phyloP scores from a whole-genome alignment of 331 rosid genomes.

The Phaseolus coccineus region DNA sequence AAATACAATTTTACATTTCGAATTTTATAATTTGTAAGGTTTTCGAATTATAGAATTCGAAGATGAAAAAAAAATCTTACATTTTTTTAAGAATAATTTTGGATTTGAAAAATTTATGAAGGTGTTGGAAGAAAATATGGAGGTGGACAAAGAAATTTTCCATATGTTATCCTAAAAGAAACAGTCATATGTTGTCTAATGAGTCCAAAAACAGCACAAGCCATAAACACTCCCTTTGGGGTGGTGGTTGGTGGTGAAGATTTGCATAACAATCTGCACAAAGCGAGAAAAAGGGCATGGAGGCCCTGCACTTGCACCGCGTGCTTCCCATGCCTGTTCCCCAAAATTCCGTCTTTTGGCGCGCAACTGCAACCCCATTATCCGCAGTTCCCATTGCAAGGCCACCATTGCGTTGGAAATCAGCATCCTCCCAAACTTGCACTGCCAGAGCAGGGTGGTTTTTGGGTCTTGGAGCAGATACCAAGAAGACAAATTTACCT shows the following conservation, averaged over 20 bases:
- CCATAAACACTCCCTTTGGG: neutral
- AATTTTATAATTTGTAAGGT: too few species aligned
- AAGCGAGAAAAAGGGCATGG: constrained; percentile 40
- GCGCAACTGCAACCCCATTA: constrained; percentile 28
- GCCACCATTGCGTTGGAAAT: constrained; percentile 44
- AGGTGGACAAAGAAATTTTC: too few species aligned
- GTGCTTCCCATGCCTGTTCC: constrained; percentile 45
- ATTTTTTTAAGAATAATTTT: too few species aligned
- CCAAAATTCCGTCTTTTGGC: constrained; percentile 36
- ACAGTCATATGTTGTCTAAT: neutral
- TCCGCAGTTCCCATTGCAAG: constrained; percentile 26
- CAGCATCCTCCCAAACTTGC: constrained; percentile 46
- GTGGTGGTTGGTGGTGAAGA: neutral
- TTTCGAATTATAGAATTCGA: too few species aligned
- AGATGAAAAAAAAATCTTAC: too few species aligned
- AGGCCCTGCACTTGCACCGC: constrained; percentile 52
- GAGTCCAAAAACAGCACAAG: neutral
- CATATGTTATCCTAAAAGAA: neutral
- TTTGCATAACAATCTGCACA: neutral
- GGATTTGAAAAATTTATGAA: too few species aligned
- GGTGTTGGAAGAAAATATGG: too few species aligned
- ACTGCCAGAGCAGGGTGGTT: constrained; percentile 84
- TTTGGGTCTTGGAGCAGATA: constrained; percentile 65
- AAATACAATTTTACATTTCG: too few species aligned
- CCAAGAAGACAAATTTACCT: constrained; percentile 58